Percentiles rank a stretch among this genome's conserved stretches.
phyloP scores from a whole-genome alignment of 2,329 filamentous ascomycete species.

The Verticillium nubilum region DNA sequence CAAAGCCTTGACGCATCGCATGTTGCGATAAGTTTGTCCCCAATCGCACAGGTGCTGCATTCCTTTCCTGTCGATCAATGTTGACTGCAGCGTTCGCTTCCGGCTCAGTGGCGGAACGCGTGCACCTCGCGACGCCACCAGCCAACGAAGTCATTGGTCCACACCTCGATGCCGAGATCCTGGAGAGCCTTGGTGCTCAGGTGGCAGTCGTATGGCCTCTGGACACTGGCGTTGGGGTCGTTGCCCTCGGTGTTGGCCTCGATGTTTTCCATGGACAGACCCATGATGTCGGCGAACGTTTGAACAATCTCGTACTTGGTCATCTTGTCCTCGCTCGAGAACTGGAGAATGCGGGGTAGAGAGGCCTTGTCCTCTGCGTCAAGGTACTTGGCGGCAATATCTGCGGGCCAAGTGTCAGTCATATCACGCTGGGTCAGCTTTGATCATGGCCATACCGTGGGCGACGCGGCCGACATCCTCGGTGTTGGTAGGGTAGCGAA shows the following conservation, averaged over 20 bases:
- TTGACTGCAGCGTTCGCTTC: too few species aligned
- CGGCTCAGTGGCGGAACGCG: conserved; percentile 48
- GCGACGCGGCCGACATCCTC: conserved; percentile 79
- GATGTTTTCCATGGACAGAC: conserved; percentile 63
- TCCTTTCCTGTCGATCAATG: too few species aligned
- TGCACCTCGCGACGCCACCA: conserved; percentile 72
- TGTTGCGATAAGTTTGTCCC: too few species aligned
- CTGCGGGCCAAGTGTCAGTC: conserved; percentile 30
- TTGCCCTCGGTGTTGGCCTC: conserved; percentile 65
- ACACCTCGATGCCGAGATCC: conserved; percentile 68
- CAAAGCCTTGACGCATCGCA: too few species aligned
- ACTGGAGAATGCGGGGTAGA: conserved; percentile 71
- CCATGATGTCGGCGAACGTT: conserved; percentile 73
- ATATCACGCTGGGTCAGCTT: neutral
- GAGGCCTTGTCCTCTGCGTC: conserved; percentile 36
- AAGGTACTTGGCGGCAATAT: conserved; percentile 67
- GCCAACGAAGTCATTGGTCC: conserved; percentile 66
- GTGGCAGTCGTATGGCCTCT: conserved; percentile 84
- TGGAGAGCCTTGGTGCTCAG: conserved; percentile 70
- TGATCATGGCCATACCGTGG: conserved; percentile 41
- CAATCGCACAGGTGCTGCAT: too few species aligned
- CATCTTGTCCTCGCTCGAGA: conserved; percentile 78
- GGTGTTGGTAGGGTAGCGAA: conserved; percentile 83
- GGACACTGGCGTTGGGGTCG: conserved; percentile 63
- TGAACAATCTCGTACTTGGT: conserved; percentile 90